A percentile compares a stretch with the other conserved stretches of the same genome.
Conservation (phyloP, 1,284 basidiomycete species). For the Tremellales sp. region DNA sequence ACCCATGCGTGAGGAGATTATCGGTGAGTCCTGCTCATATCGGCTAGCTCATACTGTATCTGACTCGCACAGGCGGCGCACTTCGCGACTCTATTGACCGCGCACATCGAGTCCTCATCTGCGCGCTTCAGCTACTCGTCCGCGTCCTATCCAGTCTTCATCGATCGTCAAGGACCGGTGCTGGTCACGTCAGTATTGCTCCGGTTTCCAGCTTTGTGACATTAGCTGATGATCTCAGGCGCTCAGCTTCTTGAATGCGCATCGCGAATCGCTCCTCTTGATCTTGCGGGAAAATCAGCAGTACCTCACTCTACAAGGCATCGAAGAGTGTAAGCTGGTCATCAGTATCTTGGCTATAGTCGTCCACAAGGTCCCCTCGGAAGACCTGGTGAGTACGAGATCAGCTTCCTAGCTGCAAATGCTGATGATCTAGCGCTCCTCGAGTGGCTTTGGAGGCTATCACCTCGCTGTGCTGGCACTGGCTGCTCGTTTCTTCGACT, state of each 20-base stretch:
- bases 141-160: conserved; percentile 31
- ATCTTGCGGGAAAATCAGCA: conserved; percentile 50
- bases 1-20: conserved; percentile 72
- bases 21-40: conserved; percentile 56
- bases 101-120: conserved; percentile 37
- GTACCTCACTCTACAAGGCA: conserved; percentile 44
- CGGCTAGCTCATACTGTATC: not conserved
- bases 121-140: conserved; percentile 33
- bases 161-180: conserved; percentile 21
- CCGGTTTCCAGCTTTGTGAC: not conserved
- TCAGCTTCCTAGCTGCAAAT: conserved; percentile 1
- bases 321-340: conserved; percentile 52
- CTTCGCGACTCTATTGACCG: conserved; percentile 24
- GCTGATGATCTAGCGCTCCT: conserved; percentile 51
- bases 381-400: conserved; percentile 62
- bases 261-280: conserved; percentile 53
- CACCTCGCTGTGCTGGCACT: conserved; percentile 75
- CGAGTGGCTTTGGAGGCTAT: conserved; percentile 71
- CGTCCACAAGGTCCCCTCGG: conserved; percentile 49
- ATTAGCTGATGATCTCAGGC: conserved; percentile 33
- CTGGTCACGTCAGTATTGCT: conserved; percentile 28
- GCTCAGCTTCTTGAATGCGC: conserved; percentile 51
- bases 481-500: conserved; percentile 69
- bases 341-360: conserved; percentile 50
- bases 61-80: conserved; percentile 13